Percentiles rank a stretch among this genome's conserved stretches.
Evolutionary conservation across 116 monocot genomes (phyloP).

Genomic region (Thalassia testudinum): DNA sequence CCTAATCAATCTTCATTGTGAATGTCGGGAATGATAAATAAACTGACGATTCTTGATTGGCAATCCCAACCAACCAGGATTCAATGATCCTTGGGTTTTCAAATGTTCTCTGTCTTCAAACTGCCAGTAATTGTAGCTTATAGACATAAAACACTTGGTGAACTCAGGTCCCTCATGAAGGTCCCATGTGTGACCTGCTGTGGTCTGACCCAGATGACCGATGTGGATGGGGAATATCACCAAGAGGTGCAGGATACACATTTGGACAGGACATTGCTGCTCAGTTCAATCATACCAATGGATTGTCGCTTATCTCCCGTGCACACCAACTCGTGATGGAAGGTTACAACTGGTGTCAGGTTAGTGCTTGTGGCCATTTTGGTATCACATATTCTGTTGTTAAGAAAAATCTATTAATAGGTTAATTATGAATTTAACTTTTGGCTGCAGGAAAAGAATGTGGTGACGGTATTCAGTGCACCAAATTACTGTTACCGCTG

Average conservation of each 20-base stretch:
- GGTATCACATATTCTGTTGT: too few relatives aligned
- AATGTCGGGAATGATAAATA: too few relatives aligned
- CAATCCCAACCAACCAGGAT: too few relatives aligned
- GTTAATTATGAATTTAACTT: too few relatives aligned
- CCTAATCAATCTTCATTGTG: too few relatives aligned
- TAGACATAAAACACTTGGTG: too few relatives aligned
- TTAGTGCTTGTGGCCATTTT: background rate
- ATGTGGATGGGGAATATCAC: conserved; percentile 88
- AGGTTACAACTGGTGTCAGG: conserved; percentile 97
- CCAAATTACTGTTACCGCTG: conserved; percentile 99
- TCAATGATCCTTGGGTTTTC: too few relatives aligned
- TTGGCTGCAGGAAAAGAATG: conserved; percentile 61
- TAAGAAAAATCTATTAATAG: too few relatives aligned
- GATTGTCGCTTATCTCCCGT: conserved; percentile 61
- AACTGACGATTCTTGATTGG: too few relatives aligned
- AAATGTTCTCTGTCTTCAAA: too few relatives aligned
- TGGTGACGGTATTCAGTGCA: conserved; percentile 96
- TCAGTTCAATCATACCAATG: conserved; percentile 92
- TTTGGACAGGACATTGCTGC: conserved; percentile 94
- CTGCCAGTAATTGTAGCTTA: too few relatives aligned
- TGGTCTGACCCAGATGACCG: conserved; percentile 99
- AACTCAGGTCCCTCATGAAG: conserved; percentile 89
- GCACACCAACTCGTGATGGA: conserved; percentile 99
- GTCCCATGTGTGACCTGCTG: conserved; percentile 97
- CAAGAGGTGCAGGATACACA: conserved; percentile 89